Percentiles rank a stretch among this genome's conserved stretches.
These are phyloP conservation scores for Panellus pusillus DNA, from an alignment of 768 basidiomycete species.

Conservation along the genomic window DNA sequence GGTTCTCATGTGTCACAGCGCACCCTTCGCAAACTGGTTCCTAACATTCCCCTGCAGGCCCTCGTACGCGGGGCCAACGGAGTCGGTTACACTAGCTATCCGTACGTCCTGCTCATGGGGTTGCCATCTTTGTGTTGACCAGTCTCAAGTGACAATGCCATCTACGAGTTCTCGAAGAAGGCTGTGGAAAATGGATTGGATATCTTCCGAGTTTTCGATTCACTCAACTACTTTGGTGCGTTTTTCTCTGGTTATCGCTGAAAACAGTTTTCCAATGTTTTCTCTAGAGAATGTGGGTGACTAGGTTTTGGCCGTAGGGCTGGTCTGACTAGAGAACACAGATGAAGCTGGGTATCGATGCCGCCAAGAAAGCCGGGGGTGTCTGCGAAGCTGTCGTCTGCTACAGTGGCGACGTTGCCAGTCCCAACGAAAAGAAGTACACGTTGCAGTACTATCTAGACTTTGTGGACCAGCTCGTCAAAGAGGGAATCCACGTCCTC, in stretches of 20 bases:
- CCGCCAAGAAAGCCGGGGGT: constrained; percentile 99
- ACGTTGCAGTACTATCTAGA: constrained; percentile 96
- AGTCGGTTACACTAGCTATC: constrained; percentile 98
- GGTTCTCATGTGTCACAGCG: constrained; percentile 49
- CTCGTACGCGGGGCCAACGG: constrained; percentile 98
- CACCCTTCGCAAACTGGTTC: constrained; percentile 90
- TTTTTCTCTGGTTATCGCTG: constrained; percentile 15
- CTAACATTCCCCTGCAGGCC: constrained; percentile 98
- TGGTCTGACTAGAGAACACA: constrained; percentile 30
- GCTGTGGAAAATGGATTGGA: constrained; percentile 99
- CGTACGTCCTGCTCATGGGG: constrained; percentile 51
- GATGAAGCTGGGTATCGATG: constrained; percentile 98
- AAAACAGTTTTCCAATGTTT: constrained; percentile 1
- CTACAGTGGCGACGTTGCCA: constrained; percentile 97
- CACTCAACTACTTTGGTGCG: constrained; percentile 95
- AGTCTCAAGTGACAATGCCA: constrained; percentile 81
- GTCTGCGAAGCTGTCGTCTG: constrained; percentile 97
- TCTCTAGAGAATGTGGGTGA: constrained; percentile 66
- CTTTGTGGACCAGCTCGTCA: constrained; percentile 89
- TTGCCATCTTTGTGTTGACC: constrained; percentile 13
- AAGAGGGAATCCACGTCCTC: constrained; percentile 94
- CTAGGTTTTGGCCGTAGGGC: not conserved
- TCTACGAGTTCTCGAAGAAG: constrained; percentile 99
- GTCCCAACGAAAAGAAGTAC: constrained; percentile 94
- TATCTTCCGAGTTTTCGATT: constrained; percentile 99